Percentiles rank a stretch among this genome's conserved stretches.
These are phyloP conservation scores for Pezicula radicicola DNA, from an alignment of 2,329 filamentous ascomycete genomes.

Conservation along the genomic window DNA sequence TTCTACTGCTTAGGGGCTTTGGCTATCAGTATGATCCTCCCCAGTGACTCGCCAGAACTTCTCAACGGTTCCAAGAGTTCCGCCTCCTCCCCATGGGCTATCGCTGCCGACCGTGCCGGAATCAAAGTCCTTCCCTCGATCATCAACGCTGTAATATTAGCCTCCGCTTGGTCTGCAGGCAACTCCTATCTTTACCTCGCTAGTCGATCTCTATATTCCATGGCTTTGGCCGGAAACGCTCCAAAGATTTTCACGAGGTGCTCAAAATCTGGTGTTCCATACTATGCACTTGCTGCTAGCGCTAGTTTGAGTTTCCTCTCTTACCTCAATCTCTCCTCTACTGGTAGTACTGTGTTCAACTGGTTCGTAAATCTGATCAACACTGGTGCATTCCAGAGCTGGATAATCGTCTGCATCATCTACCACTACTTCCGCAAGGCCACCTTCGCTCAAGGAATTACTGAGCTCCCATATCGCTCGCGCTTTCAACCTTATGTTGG, in stretches of 20 bases:
- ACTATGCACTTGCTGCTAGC: slow-evolving; percentile 40
- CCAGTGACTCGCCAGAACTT: slow-evolving; percentile 47
- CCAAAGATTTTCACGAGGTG: slow-evolving; percentile 47
- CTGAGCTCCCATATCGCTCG: slow-evolving; percentile 47
- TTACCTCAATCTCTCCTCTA: slow-evolving; percentile 44
- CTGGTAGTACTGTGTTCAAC: slow-evolving; percentile 45
- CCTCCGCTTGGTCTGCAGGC: slow-evolving; percentile 51
- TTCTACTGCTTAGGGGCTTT: slow-evolving; percentile 57
- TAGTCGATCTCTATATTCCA: slow-evolving; percentile 47
- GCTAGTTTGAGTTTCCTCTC: slow-evolving; percentile 41
- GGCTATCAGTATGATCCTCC: slow-evolving; percentile 59
- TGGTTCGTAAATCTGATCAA: slow-evolving; percentile 56
- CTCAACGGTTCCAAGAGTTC: slow-evolving; percentile 50
- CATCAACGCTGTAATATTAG: slow-evolving; percentile 54
- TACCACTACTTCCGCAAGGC: slow-evolving; percentile 58
- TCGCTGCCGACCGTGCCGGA: slow-evolving; percentile 45
- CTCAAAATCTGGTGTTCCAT: slow-evolving; percentile 47
- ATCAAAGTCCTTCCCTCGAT: slow-evolving; percentile 46
- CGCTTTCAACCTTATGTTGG: slow-evolving; percentile 55
- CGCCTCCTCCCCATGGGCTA: slow-evolving; percentile 46
- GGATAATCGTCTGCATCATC: slow-evolving; percentile 51
- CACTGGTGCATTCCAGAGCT: slow-evolving; percentile 49
- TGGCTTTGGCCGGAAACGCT: slow-evolving; percentile 51
- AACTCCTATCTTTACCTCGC: slow-evolving; percentile 53
- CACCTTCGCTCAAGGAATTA: slow-evolving; percentile 37